Evolutionary conservation across 257 asterid species (phyloP), one percentile per base, ranked within the genome.

Genomic region (Datura wrightii): DNA sequence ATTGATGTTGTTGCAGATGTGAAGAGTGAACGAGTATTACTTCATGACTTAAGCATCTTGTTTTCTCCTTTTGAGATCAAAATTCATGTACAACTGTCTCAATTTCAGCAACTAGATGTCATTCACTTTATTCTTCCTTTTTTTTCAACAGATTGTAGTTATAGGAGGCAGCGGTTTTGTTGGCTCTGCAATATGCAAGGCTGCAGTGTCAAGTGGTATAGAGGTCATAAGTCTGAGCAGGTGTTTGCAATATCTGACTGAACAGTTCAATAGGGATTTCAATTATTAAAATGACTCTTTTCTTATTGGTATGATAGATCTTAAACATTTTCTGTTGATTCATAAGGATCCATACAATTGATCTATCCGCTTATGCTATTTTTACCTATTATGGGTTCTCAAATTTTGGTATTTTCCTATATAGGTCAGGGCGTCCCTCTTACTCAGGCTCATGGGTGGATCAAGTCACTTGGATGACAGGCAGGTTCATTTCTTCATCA

Each of bases 131-230:
- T 76, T 58, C 84, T 70, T 54, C 58, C 34, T 80, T 67, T 86
- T 86, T 78, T 82, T 39, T 82, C 80, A 53, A 80, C 92, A 97
- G 99, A 89, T 97, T 88, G 99, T 95, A 42, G 98, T 97, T 54
- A 87, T 97, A 87, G 99, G 99, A 87, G 99, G 99, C 85, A 95
- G 93, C 60, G 99, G 99, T 80, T 97, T 97, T 85, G 98, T 97
- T 89, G 99, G 99, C 84, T 90, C 98, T 84, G 99, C 98, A 46
- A 92, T 95, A 83, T 97, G 98, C 91, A 97, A 93, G 91, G 99
- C 99, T 89, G 99, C 99, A n/a, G 92, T 95, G 50, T 91, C 97
- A 24, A 94, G 91, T 92, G 99, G 99, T 67, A 93, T 97, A 9
- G 99, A 97, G 79, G 99, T 94, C 88, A 89, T 90, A 85, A 95